phyloP scores from a whole-genome alignment of 2,329 filamentous ascomycete species.

The Trichoderma cornu-damae region DNA sequence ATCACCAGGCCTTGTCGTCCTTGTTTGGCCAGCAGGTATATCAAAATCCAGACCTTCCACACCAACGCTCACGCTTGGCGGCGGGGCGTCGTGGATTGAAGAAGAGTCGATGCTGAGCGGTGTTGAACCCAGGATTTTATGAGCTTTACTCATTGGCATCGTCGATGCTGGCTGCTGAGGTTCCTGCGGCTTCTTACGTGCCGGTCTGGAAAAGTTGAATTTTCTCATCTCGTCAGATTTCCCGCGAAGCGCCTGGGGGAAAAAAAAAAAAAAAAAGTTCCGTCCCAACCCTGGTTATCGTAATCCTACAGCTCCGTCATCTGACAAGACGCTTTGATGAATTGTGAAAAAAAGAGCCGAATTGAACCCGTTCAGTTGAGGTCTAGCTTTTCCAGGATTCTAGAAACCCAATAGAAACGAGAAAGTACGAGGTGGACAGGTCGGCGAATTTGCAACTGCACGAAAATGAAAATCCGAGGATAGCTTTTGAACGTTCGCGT shows the following conservation, averaged over 20 bases:
- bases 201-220: conserved; percentile 46
- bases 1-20: conserved; percentile 21
- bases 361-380: background rate
- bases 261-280: conserved; percentile 8
- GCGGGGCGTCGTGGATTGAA: conserved; percentile 36
- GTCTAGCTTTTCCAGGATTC: background rate
- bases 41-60: conserved; percentile 22
- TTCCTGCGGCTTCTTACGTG: conserved; percentile 40
- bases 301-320: conserved; percentile 1
- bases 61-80: conserved; percentile 42
- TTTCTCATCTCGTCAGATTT: conserved; percentile 35
- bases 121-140: conserved; percentile 46
- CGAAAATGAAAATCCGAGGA: background rate
- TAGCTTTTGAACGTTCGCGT: conserved; percentile 1
- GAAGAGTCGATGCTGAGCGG: conserved; percentile 41
- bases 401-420: background rate
- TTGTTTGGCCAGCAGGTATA: conserved; percentile 22
- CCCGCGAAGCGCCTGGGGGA: background rate
- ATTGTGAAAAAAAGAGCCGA: background rate
- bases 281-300: conserved; percentile 15
- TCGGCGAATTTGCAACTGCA: background rate
- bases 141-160: conserved; percentile 46
- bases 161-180: conserved; percentile 27
- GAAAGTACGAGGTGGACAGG: background rate
- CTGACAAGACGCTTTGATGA: background rate